Base-by-base conservation (phyloP, 176 grass and related monocot species). In the Avena atlantica region DNA sequence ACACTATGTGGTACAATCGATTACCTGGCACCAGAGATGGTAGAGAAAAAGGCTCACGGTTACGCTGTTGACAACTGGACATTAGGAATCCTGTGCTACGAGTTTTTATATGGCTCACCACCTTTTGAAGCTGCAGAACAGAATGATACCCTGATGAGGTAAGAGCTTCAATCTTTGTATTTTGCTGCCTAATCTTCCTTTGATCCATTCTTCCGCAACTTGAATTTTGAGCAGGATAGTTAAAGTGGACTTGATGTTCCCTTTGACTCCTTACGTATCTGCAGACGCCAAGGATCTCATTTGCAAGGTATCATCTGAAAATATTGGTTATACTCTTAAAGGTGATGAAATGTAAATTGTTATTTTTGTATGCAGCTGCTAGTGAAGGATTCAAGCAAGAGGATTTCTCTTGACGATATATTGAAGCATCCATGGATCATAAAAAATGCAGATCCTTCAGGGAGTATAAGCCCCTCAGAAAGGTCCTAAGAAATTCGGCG, bases 21-120 rank as follows among this genome's bases (percentile, higher is more conserved):
- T 81, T 99, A 96, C 74, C 90, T 96, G 51, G 94, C 97, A 80
- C 97, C 94, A 40, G 97, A 99, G 83, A 93, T 99, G 97, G 50
- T 93, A 62, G 94, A 99, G 85, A 99, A 94, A 82, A 99, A 81
- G 65, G 89, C 94, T 20, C 97, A 99, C 5, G 97, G 93, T 74
- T 62, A 99, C 83, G 92, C 92, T n/a, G 94, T 99, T 42, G 94
- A 99, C 71, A 96, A 96, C 77, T 99, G 97, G 94, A 99, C 93
- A 48, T 55, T 98, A 64, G 93, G 96, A 44, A 92, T 98, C 82
- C 84, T 98, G 71, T 95, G 93, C 76, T 98, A 95, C 42, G 96
- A 94, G 70, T 98, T 98, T 78, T 86, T 98, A 21, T 98, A 95
- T 88, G 93, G 96, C 10, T 78, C 91, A 27, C 93, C 92, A 86